Base-by-base conservation (phyloP, 164 flowering plant genomes). In the Echeveria elegans region DNA sequence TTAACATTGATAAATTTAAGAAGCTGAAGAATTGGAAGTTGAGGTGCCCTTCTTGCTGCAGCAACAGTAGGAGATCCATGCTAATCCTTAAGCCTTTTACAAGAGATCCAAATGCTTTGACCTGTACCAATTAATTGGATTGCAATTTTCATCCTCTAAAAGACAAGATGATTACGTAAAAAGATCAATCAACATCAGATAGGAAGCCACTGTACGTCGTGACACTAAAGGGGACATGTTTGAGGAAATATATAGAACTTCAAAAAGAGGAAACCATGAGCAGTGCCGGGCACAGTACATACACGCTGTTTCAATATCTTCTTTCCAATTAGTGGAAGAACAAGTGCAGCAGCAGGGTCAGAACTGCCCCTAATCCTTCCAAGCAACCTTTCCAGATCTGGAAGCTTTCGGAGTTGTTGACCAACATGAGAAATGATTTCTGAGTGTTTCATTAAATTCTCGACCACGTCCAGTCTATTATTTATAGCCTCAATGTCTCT, bases 341-440 rank as follows among this genome's bases (percentile, higher is more conserved):
- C 48, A 58, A 89, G 81, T 71, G 78, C 60, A 67, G 77, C 82
- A 73, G 97, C 85, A 64, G 88, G 82, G 69, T 88, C 80, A 68
- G 77, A 69, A 63, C 81, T 78, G 63, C 92, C 85, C 77, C 82
- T 89, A n/a, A 90, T 82, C 64, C 87, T 83, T 66, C 96, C 97
- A 68, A 89, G 86, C 68, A 89, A 74, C 76, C 97, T 83, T 75
- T 95, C 97, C 45, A 95, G 77, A 71, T 92, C 97, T 23, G 97
- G 93, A 76, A 92, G 79, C 81, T 82, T 92, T 34, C 83, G 85
- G 63, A 95, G 87, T 77, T 80, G 77, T 74, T 87, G 92, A 69
- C 85, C 78, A 69, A 82, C 59, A 32, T 82, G 63, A 24, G 70
- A 40, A 67, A 77, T 67, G 24, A 82, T 68, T 67, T 89, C 99